Evolutionary conservation across 768 basidiomycete genomes (phyloP), one percentile per base, ranked within the genome.

Genomic region (Calocera cornea): DNA sequence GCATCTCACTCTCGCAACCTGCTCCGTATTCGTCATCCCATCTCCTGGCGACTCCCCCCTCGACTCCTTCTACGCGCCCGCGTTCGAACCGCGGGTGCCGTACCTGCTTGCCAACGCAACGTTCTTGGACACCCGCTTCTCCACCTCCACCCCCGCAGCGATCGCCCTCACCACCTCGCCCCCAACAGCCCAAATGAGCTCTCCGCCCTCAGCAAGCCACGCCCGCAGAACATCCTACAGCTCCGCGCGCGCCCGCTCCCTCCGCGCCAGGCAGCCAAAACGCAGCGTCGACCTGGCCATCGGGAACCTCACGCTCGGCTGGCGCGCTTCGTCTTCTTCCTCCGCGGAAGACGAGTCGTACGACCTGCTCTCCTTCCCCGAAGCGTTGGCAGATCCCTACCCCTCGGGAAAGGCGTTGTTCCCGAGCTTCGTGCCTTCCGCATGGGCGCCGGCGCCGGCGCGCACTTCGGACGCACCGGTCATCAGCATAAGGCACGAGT

Each of bases 401-500:
- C 54, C 54, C 10, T 60, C 54, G 2, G 54, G 54, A 11, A 60
- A 60, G 54, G 54, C 54, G 10, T 19, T 60, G 19, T 60, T 60
- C 54, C 54, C 54, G 2, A 60, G 7, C 11, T 60, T 60, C 22
- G 24, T 33, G 10, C 54, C 54, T 29, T 60, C 54, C 5, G 14
- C 54, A 60, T 60, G 54, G 54, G 19, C 54, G 2, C 54, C 54
- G 31, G 54, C 54, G 14, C 54, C 33, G 1, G 16, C 60, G 19
- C 64, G 67, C n/a, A 31, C 11, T 5, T 40, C 68, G 38, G 66
- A 65, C 14, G 63, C 44, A 1, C 67, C 69, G 2, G 71, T 70
- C 12, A 34, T 69, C 8, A 47, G 1, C 49, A 5, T 64, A 31
- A 40, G 68, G 64, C 70, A 66, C 64, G 69, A 71, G 34, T 22